phyloP scores from a whole-genome alignment of 2,329 filamentous ascomycete genomes.

The Alternaria longipes region DNA sequence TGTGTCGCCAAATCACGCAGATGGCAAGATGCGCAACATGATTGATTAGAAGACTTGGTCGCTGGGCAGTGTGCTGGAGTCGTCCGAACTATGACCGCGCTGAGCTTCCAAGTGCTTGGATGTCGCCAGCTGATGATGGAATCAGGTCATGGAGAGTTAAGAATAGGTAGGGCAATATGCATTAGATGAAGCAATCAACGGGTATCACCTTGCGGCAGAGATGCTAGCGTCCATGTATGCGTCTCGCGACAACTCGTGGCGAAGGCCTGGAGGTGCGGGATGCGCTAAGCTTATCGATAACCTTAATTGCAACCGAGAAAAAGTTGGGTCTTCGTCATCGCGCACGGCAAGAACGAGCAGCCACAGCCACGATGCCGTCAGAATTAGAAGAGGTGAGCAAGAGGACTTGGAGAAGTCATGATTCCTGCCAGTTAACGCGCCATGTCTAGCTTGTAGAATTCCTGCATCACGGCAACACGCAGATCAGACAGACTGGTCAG shows the following conservation, averaged over 20 bases:
- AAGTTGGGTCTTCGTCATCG: constrained; percentile 38
- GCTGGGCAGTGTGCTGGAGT: constrained; percentile 3
- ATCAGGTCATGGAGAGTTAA: constrained; percentile 1
- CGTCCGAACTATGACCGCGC: constrained; percentile 2
- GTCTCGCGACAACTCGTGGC: constrained; percentile 9
- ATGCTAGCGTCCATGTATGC: constrained; percentile 2
- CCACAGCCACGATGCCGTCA: constrained; percentile 55
- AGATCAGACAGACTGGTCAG: constrained; percentile 82
- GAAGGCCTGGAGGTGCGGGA: constrained; percentile 8
- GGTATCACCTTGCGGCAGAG: constrained; percentile 12
- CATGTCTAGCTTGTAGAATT: constrained; percentile 83
- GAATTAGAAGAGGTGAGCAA: constrained; percentile 59
- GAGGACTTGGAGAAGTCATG: too few relatives aligned
- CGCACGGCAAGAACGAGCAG: constrained; percentile 13
- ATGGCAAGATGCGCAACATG: background rate
- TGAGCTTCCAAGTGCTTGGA: background rate
- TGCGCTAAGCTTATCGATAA: constrained; percentile 48
- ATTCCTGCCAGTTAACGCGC: background rate
- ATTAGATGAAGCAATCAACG: constrained; percentile 15
- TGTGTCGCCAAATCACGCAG: constrained; percentile 4
- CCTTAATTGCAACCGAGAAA: constrained; percentile 34
- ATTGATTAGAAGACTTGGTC: constrained; percentile 1
- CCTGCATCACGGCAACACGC: constrained; percentile 88
- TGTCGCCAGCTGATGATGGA: background rate
- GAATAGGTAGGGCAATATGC: constrained; percentile 17